Percentiles rank a stretch among this genome's conserved stretches.
phyloP scores from a whole-genome alignment of 805 yeast genomes.

The Jamesozyma gamospora region DNA sequence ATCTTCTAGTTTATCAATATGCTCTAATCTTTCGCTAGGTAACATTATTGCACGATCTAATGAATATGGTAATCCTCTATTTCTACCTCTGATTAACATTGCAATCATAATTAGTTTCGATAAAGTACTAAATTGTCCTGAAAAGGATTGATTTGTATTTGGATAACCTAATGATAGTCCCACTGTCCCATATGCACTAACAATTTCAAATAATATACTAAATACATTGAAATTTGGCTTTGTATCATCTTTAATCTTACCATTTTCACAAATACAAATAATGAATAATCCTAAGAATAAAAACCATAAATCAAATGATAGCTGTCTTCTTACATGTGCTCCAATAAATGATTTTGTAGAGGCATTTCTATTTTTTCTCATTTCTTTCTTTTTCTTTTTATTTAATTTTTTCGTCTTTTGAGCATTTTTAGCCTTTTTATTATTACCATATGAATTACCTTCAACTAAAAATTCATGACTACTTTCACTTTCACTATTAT shows the following conservation, averaged over 20 bases:
- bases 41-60: slow-evolving; percentile 89
- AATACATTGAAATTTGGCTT: slow-evolving; percentile 54
- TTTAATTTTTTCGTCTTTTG: slow-evolving; percentile 6
- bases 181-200: slow-evolving; percentile 94
- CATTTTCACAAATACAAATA: slow-evolving; percentile 78
- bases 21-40: slow-evolving; percentile 56
- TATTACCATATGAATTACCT: slow-evolving; percentile 3
- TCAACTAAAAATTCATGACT: slow-evolving; percentile 3
- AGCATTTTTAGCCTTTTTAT: not conserved
- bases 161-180: slow-evolving; percentile 87
- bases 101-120: slow-evolving; percentile 81
- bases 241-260: slow-evolving; percentile 38
- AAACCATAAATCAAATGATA: slow-evolving; percentile 93
- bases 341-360: slow-evolving; percentile 53
- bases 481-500: slow-evolving; percentile 4
- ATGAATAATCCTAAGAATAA: slow-evolving; percentile 76
- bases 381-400: slow-evolving; percentile 20
- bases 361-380: slow-evolving; percentile 14
- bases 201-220: slow-evolving; percentile 71
- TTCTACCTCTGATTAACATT: slow-evolving; percentile 90
- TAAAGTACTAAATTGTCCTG: slow-evolving; percentile 57
- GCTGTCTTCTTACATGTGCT: slow-evolving; percentile 80
- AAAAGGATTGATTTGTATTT: slow-evolving; percentile 52
- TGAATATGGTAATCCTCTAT: slow-evolving; percentile 89
- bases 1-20: slow-evolving; percentile 51